Base-by-base conservation (phyloP, 768 basidiomycete species). In the Agaricus blazei region DNA sequence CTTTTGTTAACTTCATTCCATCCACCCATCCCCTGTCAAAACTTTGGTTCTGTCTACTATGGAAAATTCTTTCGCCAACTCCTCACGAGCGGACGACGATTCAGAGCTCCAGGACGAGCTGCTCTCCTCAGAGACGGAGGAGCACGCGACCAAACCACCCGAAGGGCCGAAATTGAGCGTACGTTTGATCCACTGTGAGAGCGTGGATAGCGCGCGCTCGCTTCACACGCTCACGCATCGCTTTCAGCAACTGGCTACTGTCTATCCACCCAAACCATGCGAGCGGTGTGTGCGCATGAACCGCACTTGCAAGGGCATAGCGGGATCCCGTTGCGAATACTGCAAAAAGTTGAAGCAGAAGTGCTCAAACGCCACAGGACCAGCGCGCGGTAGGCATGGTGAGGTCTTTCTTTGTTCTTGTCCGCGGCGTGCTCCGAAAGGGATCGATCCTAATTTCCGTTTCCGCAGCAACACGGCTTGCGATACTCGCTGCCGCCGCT, bases 341-440 rank as follows among this genome's bases (percentile, higher is more conserved):
- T 77, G 76, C 66, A 77, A 76, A 62, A 64, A 67, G 56, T 67
- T 76, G 52, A 75, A 76, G 61, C 75, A 76, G 62, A 75, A 74
- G 63, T 77, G 76, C 61, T 74, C 75, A 24, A 77, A 77, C 59
- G 72, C 70, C 64, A 72, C 70, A 40, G 74, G 72, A 34, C 72
- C 75, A 48, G 71, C 72, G 34, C 71, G 74, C 48, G 72, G 74
- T 31, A 70, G 70, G 61, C 72, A 72, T 58, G 68, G 72, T 55
- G 66, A 71, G 54, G 19, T 31, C 24, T 48, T 49, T 48, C 27
- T 34, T 38, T 42, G 37, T 15, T 37, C 45, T 54, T 29, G 40
- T 15, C 38, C 37, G 28, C 38, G 37, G 37, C 44, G 29, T 34
- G 54, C 47, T 38, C 40, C 9, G 40, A 5, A 48, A 48, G 47